Evolutionary conservation across 306 rosid genomes (phyloP).

Genomic region (Citrullus colocynthis): DNA sequence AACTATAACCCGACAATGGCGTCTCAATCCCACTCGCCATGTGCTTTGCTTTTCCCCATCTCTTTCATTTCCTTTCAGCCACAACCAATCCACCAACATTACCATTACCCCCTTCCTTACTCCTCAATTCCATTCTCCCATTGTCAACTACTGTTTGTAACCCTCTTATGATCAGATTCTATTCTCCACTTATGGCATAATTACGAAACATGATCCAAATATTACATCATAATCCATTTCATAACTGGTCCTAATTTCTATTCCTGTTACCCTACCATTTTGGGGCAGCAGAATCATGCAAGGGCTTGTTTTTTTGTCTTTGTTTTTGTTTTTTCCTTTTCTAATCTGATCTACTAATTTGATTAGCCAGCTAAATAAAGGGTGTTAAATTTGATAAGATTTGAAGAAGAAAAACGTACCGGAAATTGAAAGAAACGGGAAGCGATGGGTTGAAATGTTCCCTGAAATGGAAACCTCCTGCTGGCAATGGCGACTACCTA

Average conservation of each 20-base stretch:
- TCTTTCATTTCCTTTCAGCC: constrained; percentile 2
- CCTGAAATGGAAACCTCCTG: constrained; percentile 42
- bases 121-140: neutral
- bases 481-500: constrained; percentile 25
- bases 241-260: neutral
- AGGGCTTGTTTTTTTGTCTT: too few relatives aligned
- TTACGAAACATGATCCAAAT: neutral
- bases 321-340: neutral
- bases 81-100: neutral
- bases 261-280: neutral
- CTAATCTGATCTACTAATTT: neutral
- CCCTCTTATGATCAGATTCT: neutral
- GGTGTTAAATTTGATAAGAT: neutral
- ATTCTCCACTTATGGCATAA: neutral
- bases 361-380: neutral
- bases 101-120: neutral
- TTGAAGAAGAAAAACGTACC: neutral
- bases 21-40: constrained; percentile 5
- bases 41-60: constrained; percentile 1
- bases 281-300: neutral
- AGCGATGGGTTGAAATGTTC: constrained; percentile 23
- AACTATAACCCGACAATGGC: constrained; percentile 2
- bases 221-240: constrained; percentile 1
- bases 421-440: neutral
- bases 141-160: constrained; percentile 7